phyloP scores from a whole-genome alignment of 345 rosid species.

The Citrus maxima region DNA sequence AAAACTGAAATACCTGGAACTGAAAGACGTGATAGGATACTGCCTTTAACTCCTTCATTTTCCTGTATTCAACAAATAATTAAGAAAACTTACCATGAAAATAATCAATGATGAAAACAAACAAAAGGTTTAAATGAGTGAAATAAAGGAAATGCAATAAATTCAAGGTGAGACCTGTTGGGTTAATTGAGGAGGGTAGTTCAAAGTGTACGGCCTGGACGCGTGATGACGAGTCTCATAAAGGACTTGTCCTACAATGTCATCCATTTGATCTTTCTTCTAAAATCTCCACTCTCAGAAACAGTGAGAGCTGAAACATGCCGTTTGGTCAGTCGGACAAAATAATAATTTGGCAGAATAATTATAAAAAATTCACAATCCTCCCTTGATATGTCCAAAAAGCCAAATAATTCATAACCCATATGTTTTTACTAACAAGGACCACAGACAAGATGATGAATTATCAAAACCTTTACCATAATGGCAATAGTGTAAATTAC shows the following conservation, averaged over 20 bases:
- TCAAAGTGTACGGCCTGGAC: conserved; percentile 52
- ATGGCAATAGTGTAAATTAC: no score
- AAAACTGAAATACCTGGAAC: conserved; percentile 33
- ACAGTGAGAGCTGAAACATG: no score
- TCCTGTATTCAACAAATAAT: conserved; percentile 33
- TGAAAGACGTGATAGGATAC: conserved; percentile 50
- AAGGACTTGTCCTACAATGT: conserved; percentile 35
- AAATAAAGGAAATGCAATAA: not conserved
- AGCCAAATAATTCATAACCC: no score
- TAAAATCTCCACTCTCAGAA: no score
- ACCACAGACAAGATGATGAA: no score
- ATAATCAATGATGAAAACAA: not conserved
- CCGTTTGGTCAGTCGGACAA: no score
- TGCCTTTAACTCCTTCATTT: conserved; percentile 40
- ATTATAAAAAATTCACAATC: no score
- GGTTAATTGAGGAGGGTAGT: conserved; percentile 58
- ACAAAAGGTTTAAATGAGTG: not conserved
- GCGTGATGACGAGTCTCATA: conserved; percentile 73
- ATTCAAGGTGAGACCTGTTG: conserved; percentile 38
- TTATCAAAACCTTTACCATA: no score
- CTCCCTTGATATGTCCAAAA: no score
- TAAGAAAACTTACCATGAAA: not conserved
- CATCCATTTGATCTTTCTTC: conserved; percentile 20
- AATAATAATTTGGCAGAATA: no score
- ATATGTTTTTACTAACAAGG: no score